A percentile compares a stretch with the other conserved stretches of the same genome.
These are phyloP conservation scores for Candida manassasensis DNA, from an alignment of 805 yeast species.

Conservation along the genomic window DNA sequence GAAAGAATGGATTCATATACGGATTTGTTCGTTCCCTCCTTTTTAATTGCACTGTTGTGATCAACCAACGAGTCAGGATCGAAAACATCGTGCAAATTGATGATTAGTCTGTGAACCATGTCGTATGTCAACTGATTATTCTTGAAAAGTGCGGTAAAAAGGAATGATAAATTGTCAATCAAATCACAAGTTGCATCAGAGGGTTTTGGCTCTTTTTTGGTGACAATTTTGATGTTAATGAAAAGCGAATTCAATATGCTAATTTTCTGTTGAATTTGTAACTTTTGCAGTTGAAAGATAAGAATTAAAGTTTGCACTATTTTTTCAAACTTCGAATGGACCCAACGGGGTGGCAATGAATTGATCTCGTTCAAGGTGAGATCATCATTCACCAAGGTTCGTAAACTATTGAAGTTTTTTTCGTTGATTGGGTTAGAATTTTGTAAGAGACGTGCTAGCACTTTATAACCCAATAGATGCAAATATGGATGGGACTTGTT, in stretches of 20 bases:
- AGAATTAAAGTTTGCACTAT: conserved; percentile 22
- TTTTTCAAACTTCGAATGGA: conserved; percentile 25
- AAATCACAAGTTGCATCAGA: conserved; percentile 29
- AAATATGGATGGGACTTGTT: conserved; percentile 19
- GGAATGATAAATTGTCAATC: conserved; percentile 26
- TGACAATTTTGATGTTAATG: conserved; percentile 19
- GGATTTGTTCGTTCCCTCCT: neutral
- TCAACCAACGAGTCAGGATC: conserved; percentile 20
- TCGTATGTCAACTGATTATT: conserved; percentile 15
- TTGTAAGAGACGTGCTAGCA: conserved; percentile 23
- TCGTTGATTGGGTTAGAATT: conserved; percentile 16
- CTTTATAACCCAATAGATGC: conserved; percentile 26
- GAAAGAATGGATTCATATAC: neutral
- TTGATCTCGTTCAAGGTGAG: conserved; percentile 26
- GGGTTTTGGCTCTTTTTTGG: conserved; percentile 26
- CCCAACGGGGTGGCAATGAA: conserved; percentile 32
- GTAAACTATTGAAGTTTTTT: conserved; percentile 18
- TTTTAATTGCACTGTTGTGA: conserved; percentile 2
- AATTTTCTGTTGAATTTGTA: conserved; percentile 22
- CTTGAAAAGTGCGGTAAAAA: conserved; percentile 19
- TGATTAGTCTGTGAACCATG: conserved; percentile 18
- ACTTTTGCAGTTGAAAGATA: conserved; percentile 19
- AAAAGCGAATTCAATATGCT: conserved; percentile 21
- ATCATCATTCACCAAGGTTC: conserved; percentile 31
- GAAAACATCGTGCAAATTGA: conserved; percentile 30